Base-by-base conservation (phyloP, 1,284 basidiomycete species). In the Rhodotorula sp. region DNA sequence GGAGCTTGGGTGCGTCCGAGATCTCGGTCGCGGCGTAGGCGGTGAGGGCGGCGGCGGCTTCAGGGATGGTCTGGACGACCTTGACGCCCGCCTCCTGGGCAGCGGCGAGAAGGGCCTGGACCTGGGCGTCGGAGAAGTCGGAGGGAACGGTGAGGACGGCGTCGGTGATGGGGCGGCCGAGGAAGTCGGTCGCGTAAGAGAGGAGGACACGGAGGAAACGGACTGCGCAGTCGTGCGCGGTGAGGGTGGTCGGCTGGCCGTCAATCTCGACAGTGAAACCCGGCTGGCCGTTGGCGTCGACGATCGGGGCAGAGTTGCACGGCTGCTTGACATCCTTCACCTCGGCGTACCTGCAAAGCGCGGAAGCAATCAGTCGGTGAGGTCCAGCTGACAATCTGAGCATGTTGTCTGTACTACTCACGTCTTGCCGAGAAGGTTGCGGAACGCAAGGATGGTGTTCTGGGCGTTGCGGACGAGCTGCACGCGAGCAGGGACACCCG, bases 381-480 rank as follows among this genome's bases (percentile, higher is more conserved):
- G 17, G 14, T 49, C 34, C 34, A 34, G 34, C 34, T 10, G 46
- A 63, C 34, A 21, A 1, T 23, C 55, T 27, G 1, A 1, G 17
- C 25, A 14, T 34, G 14, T 14, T 14, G 59, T 14, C 21, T 46
- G 8, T 34, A 23, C 12, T 23, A 83, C 86, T 48, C 68, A 93
- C 90, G 88, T 93, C 85, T 93, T 93, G 64, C 97, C 96, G 53
- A 99, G 86, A 16, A 98, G 85, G 82, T 97, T 94, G 61, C 95
- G 87, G 86, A 99, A 99, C 16, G 91, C 91, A 63, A 89, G 90
- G 79, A 99, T 95, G 50, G 95, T 97, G 82, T 99, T 99, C 80
- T 90, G 86, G 7, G 91, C 86, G 82, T 99, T 99, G 83, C 97
- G 95, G 45, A 99, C 91, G 61, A 98, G 90, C 81, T 99, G 96